Evolutionary conservation across 768 basidiomycete genomes (phyloP).

Genomic region (Termitomyces titanicus): DNA sequence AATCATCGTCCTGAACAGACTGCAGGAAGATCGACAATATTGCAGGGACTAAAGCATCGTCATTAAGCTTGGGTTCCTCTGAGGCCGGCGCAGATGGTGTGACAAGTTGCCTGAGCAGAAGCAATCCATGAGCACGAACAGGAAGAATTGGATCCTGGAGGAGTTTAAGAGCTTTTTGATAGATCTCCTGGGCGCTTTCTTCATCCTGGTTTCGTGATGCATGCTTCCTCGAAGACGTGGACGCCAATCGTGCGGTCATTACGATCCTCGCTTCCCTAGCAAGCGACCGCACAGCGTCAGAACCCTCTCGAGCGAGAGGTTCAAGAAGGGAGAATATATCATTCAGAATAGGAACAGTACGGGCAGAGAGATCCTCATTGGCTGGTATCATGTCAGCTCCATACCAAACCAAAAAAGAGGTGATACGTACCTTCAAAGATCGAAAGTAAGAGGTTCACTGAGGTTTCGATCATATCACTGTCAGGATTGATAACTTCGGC

Average conservation of each 20-base stretch:
- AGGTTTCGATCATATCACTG: slow-evolving; percentile 71
- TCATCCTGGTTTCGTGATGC: slow-evolving; percentile 25
- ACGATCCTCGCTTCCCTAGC: slow-evolving; percentile 82
- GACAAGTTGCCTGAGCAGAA: slow-evolving; percentile 78
- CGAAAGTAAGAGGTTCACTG: slow-evolving; percentile 77
- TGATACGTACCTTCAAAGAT: slow-evolving; percentile 71
- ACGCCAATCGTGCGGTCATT: slow-evolving; percentile 75
- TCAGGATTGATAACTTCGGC: slow-evolving; percentile 37
- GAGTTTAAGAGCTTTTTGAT: slow-evolving; percentile 84
- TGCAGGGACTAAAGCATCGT: slow-evolving; percentile 70
- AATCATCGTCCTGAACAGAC: slow-evolving; percentile 86
- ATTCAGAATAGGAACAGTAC: slow-evolving; percentile 58
- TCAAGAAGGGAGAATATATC: slow-evolving; percentile 70
- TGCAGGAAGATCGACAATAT: slow-evolving; percentile 87
- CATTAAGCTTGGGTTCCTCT: slow-evolving; percentile 25
- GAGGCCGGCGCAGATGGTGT: slow-evolving; percentile 26
- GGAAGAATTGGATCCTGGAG: slow-evolving; percentile 91
- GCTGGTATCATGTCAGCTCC: slow-evolving; percentile 24
- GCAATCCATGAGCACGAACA: slow-evolving; percentile 89
- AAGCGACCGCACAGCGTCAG: slow-evolving; percentile 47
- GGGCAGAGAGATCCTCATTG: slow-evolving; percentile 59
- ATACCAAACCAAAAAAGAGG: background rate
- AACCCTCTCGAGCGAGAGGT: slow-evolving; percentile 43
- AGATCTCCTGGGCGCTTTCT: slow-evolving; percentile 56
- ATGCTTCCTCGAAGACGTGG: slow-evolving; percentile 38